phyloP scores from a whole-genome alignment of 345 rosid genomes.

The Cardiospermum halicacabum region DNA sequence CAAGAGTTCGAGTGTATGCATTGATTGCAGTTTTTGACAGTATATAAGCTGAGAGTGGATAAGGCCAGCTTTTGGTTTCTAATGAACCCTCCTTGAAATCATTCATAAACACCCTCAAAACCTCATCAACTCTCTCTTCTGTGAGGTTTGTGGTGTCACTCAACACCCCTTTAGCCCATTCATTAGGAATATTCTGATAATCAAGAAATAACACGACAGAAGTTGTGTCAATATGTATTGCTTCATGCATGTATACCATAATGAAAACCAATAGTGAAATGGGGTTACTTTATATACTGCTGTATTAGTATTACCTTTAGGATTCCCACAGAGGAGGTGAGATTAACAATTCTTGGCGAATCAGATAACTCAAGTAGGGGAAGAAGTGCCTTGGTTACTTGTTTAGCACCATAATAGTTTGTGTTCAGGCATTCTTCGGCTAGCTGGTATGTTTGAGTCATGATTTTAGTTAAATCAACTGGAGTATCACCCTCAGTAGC shows the following conservation, averaged over 20 bases:
- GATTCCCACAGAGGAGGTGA: slow-evolving; percentile 17
- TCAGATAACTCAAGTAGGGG: slow-evolving; percentile 37
- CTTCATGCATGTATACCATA: not conserved
- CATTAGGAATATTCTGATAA: slow-evolving; percentile 9
- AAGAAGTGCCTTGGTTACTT: slow-evolving; percentile 27
- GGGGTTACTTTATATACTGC: too few species aligned
- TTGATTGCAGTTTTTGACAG: slow-evolving; percentile 31
- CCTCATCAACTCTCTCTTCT: slow-evolving; percentile 30
- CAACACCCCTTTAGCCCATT: slow-evolving; percentile 18
- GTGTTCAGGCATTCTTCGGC: slow-evolving; percentile 37
- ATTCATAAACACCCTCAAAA: slow-evolving; percentile 16
- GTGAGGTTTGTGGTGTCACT: too few species aligned
- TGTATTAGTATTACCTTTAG: slow-evolving; percentile 20
- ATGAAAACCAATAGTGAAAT: not conserved
- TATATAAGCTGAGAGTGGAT: slow-evolving; percentile 16
- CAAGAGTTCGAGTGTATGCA: slow-evolving; percentile 36
- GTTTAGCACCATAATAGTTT: slow-evolving; percentile 42
- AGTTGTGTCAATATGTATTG: not conserved
- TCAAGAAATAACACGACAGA: not conserved
- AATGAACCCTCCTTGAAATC: slow-evolving; percentile 28
- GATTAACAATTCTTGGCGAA: slow-evolving; percentile 36
- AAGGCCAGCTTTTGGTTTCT: slow-evolving; percentile 34
- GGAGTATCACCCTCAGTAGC: slow-evolving; percentile 15
- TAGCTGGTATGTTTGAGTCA: slow-evolving; percentile 16
- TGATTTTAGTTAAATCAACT: slow-evolving; percentile 15